Percentiles rank a stretch among this genome's conserved stretches.
phyloP scores from a whole-genome alignment of 2,329 filamentous ascomycete species.

The Geosmithia flava region DNA sequence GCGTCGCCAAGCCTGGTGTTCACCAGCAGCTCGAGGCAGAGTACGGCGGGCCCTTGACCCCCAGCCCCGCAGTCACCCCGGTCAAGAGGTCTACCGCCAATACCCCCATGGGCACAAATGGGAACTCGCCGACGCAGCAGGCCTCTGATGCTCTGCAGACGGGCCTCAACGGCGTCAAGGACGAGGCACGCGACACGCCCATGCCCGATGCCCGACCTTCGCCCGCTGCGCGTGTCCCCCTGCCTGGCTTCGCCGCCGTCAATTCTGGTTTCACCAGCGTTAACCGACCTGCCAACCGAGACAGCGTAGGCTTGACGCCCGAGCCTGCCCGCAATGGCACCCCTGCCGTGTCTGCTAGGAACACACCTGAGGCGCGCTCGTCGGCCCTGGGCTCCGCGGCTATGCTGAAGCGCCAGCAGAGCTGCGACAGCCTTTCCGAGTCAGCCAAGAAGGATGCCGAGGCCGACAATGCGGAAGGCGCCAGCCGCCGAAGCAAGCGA shows the following conservation, averaged over 20 bases:
- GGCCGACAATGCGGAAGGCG: conserved; percentile 40
- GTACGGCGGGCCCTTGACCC: conserved; percentile 83
- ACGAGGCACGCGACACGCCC: conserved; percentile 35
- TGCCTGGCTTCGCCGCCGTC: conserved; percentile 47
- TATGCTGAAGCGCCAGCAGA: conserved; percentile 66
- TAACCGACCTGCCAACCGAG: conserved; percentile 35
- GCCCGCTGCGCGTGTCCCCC: conserved; percentile 23
- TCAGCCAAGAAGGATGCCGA: conserved; percentile 33
- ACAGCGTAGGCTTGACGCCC: conserved; percentile 46
- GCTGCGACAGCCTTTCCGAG: conserved; percentile 38
- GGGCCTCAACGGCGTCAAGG: conserved; percentile 30
- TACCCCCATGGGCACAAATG: conserved; percentile 40
- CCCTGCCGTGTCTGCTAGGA: conserved; percentile 49
- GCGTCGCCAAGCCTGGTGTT: conserved; percentile 85
- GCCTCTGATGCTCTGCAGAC: conserved; percentile 41
- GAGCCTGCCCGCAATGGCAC: conserved; percentile 42
- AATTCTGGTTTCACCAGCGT: conserved; percentile 54
- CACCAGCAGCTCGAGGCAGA: conserved; percentile 90
- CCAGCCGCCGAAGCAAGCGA: conserved; percentile 79
- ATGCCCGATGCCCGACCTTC: conserved; percentile 32
- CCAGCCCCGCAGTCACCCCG: conserved; percentile 56
- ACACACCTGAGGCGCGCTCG: conserved; percentile 52
- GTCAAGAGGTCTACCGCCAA: conserved; percentile 52
- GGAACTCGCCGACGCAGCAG: conserved; percentile 54
- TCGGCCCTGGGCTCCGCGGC: conserved; percentile 41